Evolutionary conservation across 192 early-diverging fungal species (phyloP).

Genomic region (Entomortierella beljakovae): DNA sequence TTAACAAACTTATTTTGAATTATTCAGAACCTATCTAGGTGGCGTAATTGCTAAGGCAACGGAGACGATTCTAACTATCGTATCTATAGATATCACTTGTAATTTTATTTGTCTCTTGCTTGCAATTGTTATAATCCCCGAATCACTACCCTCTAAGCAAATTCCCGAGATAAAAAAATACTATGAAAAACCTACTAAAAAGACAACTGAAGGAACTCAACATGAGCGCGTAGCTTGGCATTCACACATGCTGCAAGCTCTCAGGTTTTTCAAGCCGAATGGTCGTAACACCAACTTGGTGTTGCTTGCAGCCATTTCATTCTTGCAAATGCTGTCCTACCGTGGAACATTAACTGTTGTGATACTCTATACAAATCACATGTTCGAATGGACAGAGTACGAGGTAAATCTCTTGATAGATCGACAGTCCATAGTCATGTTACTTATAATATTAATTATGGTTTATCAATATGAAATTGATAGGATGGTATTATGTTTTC

Average conservation of each 20-base stretch:
- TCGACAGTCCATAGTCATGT: not conserved
- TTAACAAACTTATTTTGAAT: not conserved
- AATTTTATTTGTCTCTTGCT: constrained; percentile 14
- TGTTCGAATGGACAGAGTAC: constrained; percentile 58
- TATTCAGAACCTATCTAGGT: constrained; percentile 20
- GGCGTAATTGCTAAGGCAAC: constrained; percentile 11
- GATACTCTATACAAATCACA: constrained; percentile 58
- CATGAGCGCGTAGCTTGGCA: constrained; percentile 36
- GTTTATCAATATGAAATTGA: too few species aligned
- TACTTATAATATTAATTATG: not conserved
- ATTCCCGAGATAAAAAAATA: constrained; percentile 1
- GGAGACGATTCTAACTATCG: constrained; percentile 34
- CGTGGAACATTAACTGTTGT: constrained; percentile 33
- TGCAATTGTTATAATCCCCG: constrained; percentile 25
- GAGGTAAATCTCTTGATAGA: constrained; percentile 19
- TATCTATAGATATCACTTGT: constrained; percentile 22
- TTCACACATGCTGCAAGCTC: constrained; percentile 18
- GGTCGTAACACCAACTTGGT: constrained; percentile 51
- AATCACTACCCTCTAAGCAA: constrained; percentile 35
- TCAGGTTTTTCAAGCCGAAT: constrained; percentile 44
- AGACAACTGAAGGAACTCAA: not conserved
- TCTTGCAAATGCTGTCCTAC: constrained; percentile 30
- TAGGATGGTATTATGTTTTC: constrained; percentile 56
- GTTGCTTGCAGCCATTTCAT: constrained; percentile 31
- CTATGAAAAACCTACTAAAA: constrained; percentile 2